Percentiles rank a stretch among this genome's conserved stretches.
Conservation (phyloP, 768 basidiomycete genomes). For the Sporobolomyces roseus region DNA sequence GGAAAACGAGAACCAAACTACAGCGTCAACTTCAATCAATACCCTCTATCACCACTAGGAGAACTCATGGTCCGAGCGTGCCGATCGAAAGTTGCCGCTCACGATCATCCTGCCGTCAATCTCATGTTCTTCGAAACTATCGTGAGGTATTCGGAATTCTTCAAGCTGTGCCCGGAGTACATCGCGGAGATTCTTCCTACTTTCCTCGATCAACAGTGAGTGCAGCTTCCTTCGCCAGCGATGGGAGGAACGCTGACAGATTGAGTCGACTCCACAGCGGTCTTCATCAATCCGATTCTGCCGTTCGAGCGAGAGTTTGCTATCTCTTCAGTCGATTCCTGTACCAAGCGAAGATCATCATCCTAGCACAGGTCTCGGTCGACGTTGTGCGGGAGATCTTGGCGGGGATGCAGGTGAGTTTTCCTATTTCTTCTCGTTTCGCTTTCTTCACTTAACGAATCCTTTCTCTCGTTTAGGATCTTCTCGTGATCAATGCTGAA, state of each 20-base stretch:
- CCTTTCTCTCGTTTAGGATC: slow-evolving; percentile 55
- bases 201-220: slow-evolving; percentile 77
- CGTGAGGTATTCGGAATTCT: slow-evolving; percentile 92
- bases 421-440: slow-evolving; percentile 46
- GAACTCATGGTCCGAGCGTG: slow-evolving; percentile 82
- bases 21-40: slow-evolving; percentile 42
- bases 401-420: slow-evolving; percentile 50
- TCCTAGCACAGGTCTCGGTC: slow-evolving; percentile 54
- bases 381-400: slow-evolving; percentile 69
- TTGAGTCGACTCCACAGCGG: slow-evolving; percentile 57
- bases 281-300: slow-evolving; percentile 69
- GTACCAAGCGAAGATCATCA: slow-evolving; percentile 71
- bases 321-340: slow-evolving; percentile 93
- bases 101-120: slow-evolving; percentile 65
- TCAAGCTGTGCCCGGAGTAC: slow-evolving; percentile 84
- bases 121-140: slow-evolving; percentile 90
- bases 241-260: too few species aligned
- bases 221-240: slow-evolving; percentile 8
- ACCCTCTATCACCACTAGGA: slow-evolving; percentile 79
- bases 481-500: slow-evolving; percentile 69
- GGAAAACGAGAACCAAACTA: slow-evolving; percentile 47
- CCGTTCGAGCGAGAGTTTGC: slow-evolving; percentile 71
- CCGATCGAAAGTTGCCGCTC: slow-evolving; percentile 72
- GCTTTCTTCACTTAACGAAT: slow-evolving; percentile 54
- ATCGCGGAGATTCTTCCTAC: slow-evolving; percentile 82